Conservation (phyloP, 306 rosid genomes). For the Boehmeria nivea region DNA sequence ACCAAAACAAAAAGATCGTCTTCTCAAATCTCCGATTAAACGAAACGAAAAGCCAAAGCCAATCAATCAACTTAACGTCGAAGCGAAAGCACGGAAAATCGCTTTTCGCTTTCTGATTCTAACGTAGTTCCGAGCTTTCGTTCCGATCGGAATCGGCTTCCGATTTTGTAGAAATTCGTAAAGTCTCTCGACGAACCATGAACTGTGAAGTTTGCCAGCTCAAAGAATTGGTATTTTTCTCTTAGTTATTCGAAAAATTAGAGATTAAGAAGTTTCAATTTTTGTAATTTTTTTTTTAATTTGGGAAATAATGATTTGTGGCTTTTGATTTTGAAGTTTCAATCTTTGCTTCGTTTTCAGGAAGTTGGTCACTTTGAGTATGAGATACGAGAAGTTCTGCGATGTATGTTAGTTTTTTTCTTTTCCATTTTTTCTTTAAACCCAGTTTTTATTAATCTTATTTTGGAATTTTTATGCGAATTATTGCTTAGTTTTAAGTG, state of each 20-base stretch:
- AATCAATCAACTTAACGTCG: not conserved
- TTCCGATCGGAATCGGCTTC: not conserved
- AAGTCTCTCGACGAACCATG: slow-evolving; percentile 44
- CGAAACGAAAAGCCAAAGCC: not conserved
- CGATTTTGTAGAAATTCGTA: slow-evolving; percentile 4
- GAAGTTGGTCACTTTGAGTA: slow-evolving; percentile 87
- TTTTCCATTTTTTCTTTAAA: too few relatives aligned
- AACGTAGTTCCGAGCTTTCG: too few relatives aligned
- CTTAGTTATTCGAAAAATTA: not conserved
- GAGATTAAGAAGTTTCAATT: not conserved
- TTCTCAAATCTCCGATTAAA: too few relatives aligned
- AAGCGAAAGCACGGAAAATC: not conserved
- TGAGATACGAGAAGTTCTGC: slow-evolving; percentile 87
- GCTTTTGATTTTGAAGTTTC: not conserved
- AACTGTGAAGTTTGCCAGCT: slow-evolving; percentile 95
- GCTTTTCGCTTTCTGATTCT: not conserved
- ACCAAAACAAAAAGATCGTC: too few relatives aligned
- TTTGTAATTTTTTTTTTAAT: not conserved
- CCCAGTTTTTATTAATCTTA: too few relatives aligned
- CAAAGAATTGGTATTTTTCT: slow-evolving; percentile 61
- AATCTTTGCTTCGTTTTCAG: slow-evolving; percentile 25
- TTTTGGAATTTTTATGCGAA: too few relatives aligned
- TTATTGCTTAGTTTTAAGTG: too few relatives aligned
- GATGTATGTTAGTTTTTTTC: slow-evolving; percentile 58
- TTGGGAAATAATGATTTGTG: not conserved